Base-by-base conservation (phyloP, 352 stramenopile species). In the Albugo candida region DNA sequence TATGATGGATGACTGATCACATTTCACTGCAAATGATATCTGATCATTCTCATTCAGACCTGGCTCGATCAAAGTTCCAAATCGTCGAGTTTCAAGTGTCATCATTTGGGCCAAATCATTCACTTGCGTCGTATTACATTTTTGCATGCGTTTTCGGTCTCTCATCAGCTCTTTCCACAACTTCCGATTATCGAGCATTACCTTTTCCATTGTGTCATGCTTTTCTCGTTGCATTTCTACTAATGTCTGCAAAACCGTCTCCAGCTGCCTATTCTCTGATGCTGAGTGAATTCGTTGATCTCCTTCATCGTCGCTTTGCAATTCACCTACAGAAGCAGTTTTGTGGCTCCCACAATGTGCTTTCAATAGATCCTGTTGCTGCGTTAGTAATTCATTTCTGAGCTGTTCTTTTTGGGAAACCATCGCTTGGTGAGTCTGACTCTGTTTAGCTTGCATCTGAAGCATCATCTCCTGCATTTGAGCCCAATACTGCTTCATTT, bases 361-460 rank as follows among this genome's bases (percentile, higher is more conserved):
- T 55, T 58, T 47, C 6, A 60, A 14, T 6, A 59, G 16, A 13
- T 58, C 54, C 1, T 31, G 24, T 31, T 31, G 24, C 24, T 31
- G 63, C 51, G 42, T 67, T 64, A 5, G 42, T 48, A 27, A 52
- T 49, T 24, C 80, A 69, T 0, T 56, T 51, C 45, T 79, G 61
- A 24, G 56, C 36, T 82, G 61, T 37, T 83, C 62, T 1, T 69
- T 80, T 44, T 79, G 80, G 14, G 63, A 60, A 45, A 67, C 62
- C 56, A 84, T 67, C 45, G 85, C 76, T 13, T 71, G 61, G 47
- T 78, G 79, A 13, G 55, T 63, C 13, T 58, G 44, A 36, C 82
- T 67, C 17, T 83, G 67, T 27, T 81, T 80, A 40, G 53, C 63
- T 39, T 88, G 69, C 20, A 88, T 85, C 13, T 73, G 69, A 1